Base-by-base conservation (phyloP, 1,139 yeast genomes). In the Saccharomyces pastorianus region DNA sequence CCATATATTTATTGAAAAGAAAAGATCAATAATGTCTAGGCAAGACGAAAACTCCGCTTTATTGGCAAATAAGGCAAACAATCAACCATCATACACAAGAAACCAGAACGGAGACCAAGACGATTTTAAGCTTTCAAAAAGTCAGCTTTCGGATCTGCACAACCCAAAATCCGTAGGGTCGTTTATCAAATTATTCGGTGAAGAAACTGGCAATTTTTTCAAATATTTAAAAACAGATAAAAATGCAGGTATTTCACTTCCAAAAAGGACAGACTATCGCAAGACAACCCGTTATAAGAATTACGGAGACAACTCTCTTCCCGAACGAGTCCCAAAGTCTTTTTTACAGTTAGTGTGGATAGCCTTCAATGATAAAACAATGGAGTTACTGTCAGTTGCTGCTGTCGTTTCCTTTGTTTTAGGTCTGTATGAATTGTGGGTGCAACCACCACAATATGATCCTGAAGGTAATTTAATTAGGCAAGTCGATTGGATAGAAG, bases 401-500 rank as follows among this genome's bases (percentile, higher is more conserved):
- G 99, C 99, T 1, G 74, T 89, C 4, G 80, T 95, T 1, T 90
- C 98, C 0, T 77, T 95, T 52, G 95, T 96, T 0, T 75, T 95
- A 54, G 99, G 99, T 0, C 74, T 93, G 20, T 95, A 95, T 69
- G 96, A 93, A 71, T 85, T 96, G 1, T 85, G 90, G 72, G 96
- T 95, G 46, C 88, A 87, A 61, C 90, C 85, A 0, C 76, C 90
- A 0, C 82, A 82, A 64, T 79, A 80, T 64, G 97, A 91, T 67
- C 84, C 80, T 11, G 88, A 88, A 61, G 95, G 96, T 25, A 75
- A 80, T 26, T 75, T 80, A 20, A 68, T 84, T 53, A 96, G 96
- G 17, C 81, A 82, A 63, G 93, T 91, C 28, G 96, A 90, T 67
- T 90, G 97, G 97, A 96, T 95, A 50, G 99, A 93, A 74, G 99